Evolutionary conservation across 208 protist species (phyloP), one percentile per base, ranked within the genome.

Genomic region (Crithidia thermophila): DNA sequence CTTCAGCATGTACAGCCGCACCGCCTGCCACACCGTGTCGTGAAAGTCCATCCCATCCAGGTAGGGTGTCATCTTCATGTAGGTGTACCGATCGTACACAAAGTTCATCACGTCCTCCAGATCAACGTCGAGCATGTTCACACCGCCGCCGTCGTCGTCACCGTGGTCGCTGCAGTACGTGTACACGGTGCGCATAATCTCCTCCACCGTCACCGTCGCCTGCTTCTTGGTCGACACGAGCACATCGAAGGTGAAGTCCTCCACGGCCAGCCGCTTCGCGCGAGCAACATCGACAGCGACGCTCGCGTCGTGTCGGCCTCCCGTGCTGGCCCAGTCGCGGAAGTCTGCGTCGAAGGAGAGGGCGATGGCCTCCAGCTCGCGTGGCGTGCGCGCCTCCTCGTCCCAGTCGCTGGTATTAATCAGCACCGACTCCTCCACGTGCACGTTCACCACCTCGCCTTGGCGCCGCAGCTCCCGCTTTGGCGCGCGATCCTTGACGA

Each of bases 31-130:
- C 2, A 75, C 45, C 18, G 58, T 43, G 39, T 58, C n/a, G 45
- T 58, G 53, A 14, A 59, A 68, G 10, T 33, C 33, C 51, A 64
- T 57, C 3, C 36, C 11, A n/a, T 68, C 69, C 10, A 52, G 23
- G 34, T 51, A 61, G 28, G 69, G 59, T 8, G 53, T 57, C 25
- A 56, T 58, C 23, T 64, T 61, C 37, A 75, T 75, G 55, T 68
- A 75, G 27, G 27, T 36, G 42, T 67, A 75, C 30, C 69, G 60
- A 25, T 64, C 52, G 30, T 40, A 52, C 21, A 75, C 55, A 31
- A 51, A 67, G n/a, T 39, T 27, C 42, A 51, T 57, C 21, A 42
- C 30, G 4, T 67, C 60, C 16, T 62, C 69, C 14, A 75, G n/a
- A 23, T 68, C 43, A 7, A 75, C 16, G 46, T 68, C 53, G 16